Percentiles rank a stretch among this genome's conserved stretches.
phyloP scores from a whole-genome alignment of 73 alveolate species.

The Paramecium primaurelia region DNA sequence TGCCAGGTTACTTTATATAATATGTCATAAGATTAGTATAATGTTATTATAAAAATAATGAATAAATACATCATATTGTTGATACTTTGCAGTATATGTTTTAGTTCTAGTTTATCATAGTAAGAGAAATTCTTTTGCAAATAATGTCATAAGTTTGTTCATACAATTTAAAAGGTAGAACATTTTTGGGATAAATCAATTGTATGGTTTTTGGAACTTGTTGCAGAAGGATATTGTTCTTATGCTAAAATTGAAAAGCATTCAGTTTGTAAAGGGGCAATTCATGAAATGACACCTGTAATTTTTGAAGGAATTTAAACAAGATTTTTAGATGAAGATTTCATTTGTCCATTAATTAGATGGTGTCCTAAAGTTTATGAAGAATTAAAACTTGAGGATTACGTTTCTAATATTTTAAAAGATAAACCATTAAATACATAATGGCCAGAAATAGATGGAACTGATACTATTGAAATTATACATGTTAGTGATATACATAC shows the following conservation, averaged over 20 bases:
- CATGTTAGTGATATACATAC: conserved; percentile 83
- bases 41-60: background rate
- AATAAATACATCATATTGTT: background rate
- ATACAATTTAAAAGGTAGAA: background rate
- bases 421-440: conserved; percentile 27
- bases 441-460: conserved; percentile 33
- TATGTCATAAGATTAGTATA: background rate
- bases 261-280: conserved; percentile 52
- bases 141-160: background rate
- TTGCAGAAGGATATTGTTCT: conserved; percentile 35
- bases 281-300: conserved; percentile 53
- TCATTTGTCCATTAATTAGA: conserved; percentile 34
- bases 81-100: background rate
- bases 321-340: conserved; percentile 54
- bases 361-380: conserved; percentile 59
- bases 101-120: background rate
- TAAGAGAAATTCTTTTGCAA: background rate
- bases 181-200: background rate
- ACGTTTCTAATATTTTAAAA: conserved; percentile 4
- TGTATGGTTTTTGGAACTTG: conserved; percentile 9
- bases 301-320: conserved; percentile 32
- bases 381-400: conserved; percentile 25
- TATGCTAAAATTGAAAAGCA: background rate
- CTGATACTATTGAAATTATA: conserved; percentile 66
- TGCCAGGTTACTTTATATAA: background rate